Evolutionary conservation across 108 stramenopile genomes (phyloP).

Genomic region (Skeletonema menzelii): DNA sequence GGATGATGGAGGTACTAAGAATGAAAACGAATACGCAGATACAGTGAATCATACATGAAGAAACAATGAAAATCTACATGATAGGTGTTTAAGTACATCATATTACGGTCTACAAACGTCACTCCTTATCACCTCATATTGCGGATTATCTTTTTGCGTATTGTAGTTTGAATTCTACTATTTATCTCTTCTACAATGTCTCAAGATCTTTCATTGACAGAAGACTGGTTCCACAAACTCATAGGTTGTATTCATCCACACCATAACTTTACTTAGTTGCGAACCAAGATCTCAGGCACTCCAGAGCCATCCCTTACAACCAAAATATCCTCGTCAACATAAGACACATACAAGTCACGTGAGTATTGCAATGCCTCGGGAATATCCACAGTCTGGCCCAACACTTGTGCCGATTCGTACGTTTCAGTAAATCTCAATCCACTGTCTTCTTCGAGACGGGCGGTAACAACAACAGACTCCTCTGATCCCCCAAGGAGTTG

Average conservation of each 20-base stretch:
- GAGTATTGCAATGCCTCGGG: conserved; percentile 75
- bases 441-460: conserved; percentile 52
- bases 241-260: background rate
- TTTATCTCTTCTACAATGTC: background rate
- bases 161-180: background rate
- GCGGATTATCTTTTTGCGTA: background rate
- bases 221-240: background rate
- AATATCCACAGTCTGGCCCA: conserved; percentile 62
- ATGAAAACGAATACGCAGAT: background rate
- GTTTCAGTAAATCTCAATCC: conserved; percentile 79
- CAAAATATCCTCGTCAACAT: conserved; percentile 89
- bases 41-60: background rate
- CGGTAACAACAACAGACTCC: conserved; percentile 34
- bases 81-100: background rate
- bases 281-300: conserved; percentile 84
- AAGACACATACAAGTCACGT: conserved; percentile 82
- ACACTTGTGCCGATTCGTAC: conserved; percentile 74
- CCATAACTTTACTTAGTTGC: conserved; percentile 52
- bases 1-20: background rate
- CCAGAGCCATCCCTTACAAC: conserved; percentile 84
- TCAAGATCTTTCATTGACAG: background rate
- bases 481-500: conserved; percentile 40
- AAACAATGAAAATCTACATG: background rate
- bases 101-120: too few relatives aligned
- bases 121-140: background rate